Conservation (phyloP, 2,329 filamentous ascomycete genomes). For the Cytospora piceae region DNA sequence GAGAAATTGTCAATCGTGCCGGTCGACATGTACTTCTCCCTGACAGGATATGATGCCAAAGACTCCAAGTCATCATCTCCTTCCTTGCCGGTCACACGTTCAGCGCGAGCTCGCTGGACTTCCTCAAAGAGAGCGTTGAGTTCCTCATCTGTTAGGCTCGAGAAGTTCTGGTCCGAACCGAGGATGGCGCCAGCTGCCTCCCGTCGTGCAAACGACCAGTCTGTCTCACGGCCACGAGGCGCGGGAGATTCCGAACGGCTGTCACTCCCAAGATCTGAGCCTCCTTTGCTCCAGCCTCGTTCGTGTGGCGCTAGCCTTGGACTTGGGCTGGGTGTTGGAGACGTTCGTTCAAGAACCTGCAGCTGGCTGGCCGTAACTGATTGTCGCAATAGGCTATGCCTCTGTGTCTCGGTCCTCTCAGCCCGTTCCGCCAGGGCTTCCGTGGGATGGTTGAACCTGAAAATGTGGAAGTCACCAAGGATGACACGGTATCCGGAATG, state of each 20-base stretch:
- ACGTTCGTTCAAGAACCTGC: slow-evolving; percentile 58
- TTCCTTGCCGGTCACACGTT: slow-evolving; percentile 72
- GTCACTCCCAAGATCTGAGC: slow-evolving; percentile 77
- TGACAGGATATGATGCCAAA: slow-evolving; percentile 79
- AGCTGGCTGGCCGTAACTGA: slow-evolving; percentile 70
- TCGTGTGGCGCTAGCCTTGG: slow-evolving; percentile 64
- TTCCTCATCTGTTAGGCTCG: slow-evolving; percentile 89
- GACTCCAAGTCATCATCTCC: slow-evolving; percentile 91
- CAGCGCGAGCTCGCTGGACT: slow-evolving; percentile 83
- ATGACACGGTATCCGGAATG: slow-evolving; percentile 95
- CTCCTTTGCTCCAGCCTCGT: slow-evolving; percentile 74
- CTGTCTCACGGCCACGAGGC: slow-evolving; percentile 76
- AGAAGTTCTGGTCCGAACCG: slow-evolving; percentile 88
- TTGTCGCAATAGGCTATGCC: slow-evolving; percentile 83
- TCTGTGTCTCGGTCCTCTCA: slow-evolving; percentile 59
- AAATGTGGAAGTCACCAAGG: slow-evolving; percentile 97
- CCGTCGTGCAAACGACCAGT: slow-evolving; percentile 91
- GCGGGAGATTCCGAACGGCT: slow-evolving; percentile 81
- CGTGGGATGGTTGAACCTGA: slow-evolving; percentile 96
- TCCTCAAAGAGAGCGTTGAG: slow-evolving; percentile 93
- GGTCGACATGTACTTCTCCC: slow-evolving; percentile 95
- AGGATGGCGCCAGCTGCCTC: slow-evolving; percentile 92
- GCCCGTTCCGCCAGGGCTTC: slow-evolving; percentile 92
- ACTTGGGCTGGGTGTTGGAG: slow-evolving; percentile 58
- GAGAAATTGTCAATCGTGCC: slow-evolving; percentile 96